A percentile compares a stretch with the other conserved stretches of the same genome.
These are phyloP conservation scores for Blastobotrys americana DNA, from an alignment of 805 yeast species.

Conservation along the genomic window DNA sequence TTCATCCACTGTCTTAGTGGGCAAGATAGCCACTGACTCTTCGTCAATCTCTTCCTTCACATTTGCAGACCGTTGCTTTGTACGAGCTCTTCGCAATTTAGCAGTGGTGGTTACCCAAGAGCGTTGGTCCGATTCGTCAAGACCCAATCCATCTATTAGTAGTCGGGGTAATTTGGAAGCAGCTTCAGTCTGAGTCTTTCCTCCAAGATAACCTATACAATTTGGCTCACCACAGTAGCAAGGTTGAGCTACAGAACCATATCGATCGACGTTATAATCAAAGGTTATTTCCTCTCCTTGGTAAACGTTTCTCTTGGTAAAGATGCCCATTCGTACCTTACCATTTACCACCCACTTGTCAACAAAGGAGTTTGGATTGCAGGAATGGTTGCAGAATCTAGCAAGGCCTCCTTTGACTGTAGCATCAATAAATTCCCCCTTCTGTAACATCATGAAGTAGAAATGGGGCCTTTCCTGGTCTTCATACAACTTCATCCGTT, in stretches of 20 bases:
- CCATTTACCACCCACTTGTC: slow-evolving; percentile 97
- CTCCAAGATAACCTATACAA: slow-evolving; percentile 91
- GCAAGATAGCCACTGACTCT: slow-evolving; percentile 53
- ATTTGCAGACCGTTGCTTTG: slow-evolving; percentile 3
- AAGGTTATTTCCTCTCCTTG: slow-evolving; percentile 87
- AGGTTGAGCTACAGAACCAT: slow-evolving; percentile 90
- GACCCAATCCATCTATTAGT: slow-evolving; percentile 79
- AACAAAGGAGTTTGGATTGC: slow-evolving; percentile 89
- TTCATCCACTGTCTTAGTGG: slow-evolving; percentile 43
- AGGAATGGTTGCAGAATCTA: slow-evolving; percentile 89
- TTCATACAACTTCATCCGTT: slow-evolving; percentile 70
- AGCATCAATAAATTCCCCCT: slow-evolving; percentile 91
- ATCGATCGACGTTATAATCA: slow-evolving; percentile 90
- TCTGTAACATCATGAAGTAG: slow-evolving; percentile 92
- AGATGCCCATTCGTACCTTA: slow-evolving; percentile 88
- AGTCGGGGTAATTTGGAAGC: slow-evolving; percentile 77
- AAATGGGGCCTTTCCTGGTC: slow-evolving; percentile 65
- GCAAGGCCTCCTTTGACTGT: slow-evolving; percentile 83
- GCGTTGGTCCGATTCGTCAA: slow-evolving; percentile 54
- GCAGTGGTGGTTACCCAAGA: slow-evolving; percentile 37
- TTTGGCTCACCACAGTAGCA: slow-evolving; percentile 92
- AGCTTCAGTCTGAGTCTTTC: slow-evolving; percentile 93
- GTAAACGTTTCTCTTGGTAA: slow-evolving; percentile 65
- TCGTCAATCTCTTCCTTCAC: slow-evolving; percentile 37
- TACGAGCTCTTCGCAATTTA: slow-evolving; percentile 49